These are phyloP conservation scores for Breynia disticha DNA, from an alignment of 441 rosid species.

Conservation along the genomic window DNA sequence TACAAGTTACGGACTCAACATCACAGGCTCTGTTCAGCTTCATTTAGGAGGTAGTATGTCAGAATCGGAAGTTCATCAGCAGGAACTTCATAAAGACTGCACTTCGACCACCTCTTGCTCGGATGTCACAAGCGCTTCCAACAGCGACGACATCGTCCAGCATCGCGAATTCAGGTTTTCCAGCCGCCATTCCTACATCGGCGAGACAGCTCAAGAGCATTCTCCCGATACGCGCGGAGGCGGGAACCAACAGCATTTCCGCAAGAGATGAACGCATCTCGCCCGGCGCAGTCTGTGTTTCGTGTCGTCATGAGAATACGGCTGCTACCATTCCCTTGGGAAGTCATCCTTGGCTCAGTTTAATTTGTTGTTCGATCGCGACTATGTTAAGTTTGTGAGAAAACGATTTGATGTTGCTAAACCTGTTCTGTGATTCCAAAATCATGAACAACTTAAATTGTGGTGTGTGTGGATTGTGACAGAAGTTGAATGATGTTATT, in stretches of 20 bases:
- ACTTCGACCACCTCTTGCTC: slow-evolving; percentile 44
- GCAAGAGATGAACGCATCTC: neutral
- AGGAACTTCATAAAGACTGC: slow-evolving; percentile 22
- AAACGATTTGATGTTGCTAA: neutral
- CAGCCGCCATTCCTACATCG: slow-evolving; percentile 30
- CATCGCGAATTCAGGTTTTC: slow-evolving; percentile 42
- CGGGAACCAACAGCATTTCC: slow-evolving; percentile 21
- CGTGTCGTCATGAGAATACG: slow-evolving; percentile 1
- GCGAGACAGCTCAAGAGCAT: slow-evolving; percentile 31
- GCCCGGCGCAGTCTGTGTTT: slow-evolving; percentile 10
- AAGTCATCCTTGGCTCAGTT: slow-evolving; percentile 63
- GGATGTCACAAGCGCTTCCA: slow-evolving; percentile 36
- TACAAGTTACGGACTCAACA: slow-evolving; percentile 13
- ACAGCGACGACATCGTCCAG: slow-evolving; percentile 32
- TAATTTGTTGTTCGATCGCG: neutral
- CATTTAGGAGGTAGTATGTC: slow-evolving; percentile 20
- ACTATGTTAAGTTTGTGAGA: neutral
- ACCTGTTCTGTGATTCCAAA: neutral
- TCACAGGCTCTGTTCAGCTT: slow-evolving; percentile 15
- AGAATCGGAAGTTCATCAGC: slow-evolving; percentile 33
- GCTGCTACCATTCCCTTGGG: slow-evolving; percentile 17
- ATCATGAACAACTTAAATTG: neutral
- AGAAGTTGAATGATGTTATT: neutral
- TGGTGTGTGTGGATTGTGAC: neutral
- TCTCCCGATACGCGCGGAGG: slow-evolving; percentile 24